phyloP scores from a whole-genome alignment of 768 basidiomycete genomes.

The Xerocomus brunneocitrinus region DNA sequence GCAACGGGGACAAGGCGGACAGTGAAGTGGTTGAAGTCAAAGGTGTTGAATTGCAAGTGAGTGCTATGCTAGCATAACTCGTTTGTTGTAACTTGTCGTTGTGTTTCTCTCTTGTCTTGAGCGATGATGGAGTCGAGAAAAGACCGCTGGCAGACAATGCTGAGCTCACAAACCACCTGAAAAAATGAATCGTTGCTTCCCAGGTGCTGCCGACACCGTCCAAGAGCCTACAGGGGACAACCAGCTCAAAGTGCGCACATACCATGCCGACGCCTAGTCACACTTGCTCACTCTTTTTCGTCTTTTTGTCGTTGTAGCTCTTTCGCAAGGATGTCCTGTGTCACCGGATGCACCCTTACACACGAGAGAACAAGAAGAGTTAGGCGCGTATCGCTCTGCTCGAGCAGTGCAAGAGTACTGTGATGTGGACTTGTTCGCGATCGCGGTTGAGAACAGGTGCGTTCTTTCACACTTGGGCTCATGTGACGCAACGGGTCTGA shows the following conservation, averaged over 20 bases:
- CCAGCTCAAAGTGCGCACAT: conserved; percentile 58
- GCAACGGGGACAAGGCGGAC: conserved; percentile 69
- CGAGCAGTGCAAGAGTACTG: conserved; percentile 62
- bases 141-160: conserved; percentile 51
- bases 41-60: conserved; percentile 25
- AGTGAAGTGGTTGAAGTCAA: conserved; percentile 75
- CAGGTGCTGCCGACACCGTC: conserved; percentile 29
- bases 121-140: conserved; percentile 55
- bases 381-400: conserved; percentile 57
- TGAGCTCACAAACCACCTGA: conserved; percentile 39
- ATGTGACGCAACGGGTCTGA: not conserved
- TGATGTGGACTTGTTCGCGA: conserved; percentile 67
- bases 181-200: conserved; percentile 51
- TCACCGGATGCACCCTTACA: conserved; percentile 79
- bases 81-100: not conserved
- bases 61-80: not conserved
- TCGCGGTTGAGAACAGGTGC: conserved; percentile 78
- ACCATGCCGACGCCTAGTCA: conserved; percentile 22
- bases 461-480: conserved; percentile 3
- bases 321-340: conserved; percentile 86
- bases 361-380: conserved; percentile 66
- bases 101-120: conserved; percentile 13
- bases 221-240: conserved; percentile 47
- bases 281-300: conserved; percentile 11
- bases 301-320: conserved; percentile 38